phyloP scores from a whole-genome alignment of 148 eudicot genomes.

The Chenopodium formosanum region DNA sequence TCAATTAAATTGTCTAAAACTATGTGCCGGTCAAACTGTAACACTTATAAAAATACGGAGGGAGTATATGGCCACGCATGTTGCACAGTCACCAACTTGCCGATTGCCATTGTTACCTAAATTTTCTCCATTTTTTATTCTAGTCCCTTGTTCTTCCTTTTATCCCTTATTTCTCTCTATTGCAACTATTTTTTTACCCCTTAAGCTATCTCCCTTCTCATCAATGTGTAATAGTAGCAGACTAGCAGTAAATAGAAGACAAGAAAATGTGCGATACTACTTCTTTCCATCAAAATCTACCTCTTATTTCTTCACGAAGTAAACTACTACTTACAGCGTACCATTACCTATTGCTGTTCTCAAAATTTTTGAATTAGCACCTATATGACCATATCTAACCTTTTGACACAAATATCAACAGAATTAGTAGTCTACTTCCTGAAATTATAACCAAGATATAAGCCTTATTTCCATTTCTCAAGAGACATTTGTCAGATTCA shows the following conservation, averaged over 20 bases:
- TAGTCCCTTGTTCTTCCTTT: neutral
- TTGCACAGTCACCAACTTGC: neutral
- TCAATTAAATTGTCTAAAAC: too few relatives aligned
- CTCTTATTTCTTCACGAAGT: neutral
- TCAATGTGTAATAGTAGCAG: neutral
- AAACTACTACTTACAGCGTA: neutral
- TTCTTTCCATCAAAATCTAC: neutral
- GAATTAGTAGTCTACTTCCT: neutral
- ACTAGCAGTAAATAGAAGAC: neutral
- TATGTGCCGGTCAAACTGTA: too few relatives aligned
- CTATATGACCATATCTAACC: neutral
- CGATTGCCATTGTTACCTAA: neutral
- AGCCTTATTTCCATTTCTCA: neutral
- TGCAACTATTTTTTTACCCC: neutral
- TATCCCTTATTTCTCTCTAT: neutral
- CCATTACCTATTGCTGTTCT: neutral
- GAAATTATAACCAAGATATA: neutral
- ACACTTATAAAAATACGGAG: too few relatives aligned
- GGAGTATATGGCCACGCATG: neutral
- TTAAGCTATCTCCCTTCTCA: neutral
- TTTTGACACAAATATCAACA: neutral
- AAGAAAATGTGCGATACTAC: neutral
- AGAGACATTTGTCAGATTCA: neutral
- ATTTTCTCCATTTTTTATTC: neutral
- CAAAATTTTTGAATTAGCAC: neutral